Percentiles rank a stretch among this genome's conserved stretches.
phyloP scores from a whole-genome alignment of 176 grass and related monocot species.

The Thinopyrum elongatum region DNA sequence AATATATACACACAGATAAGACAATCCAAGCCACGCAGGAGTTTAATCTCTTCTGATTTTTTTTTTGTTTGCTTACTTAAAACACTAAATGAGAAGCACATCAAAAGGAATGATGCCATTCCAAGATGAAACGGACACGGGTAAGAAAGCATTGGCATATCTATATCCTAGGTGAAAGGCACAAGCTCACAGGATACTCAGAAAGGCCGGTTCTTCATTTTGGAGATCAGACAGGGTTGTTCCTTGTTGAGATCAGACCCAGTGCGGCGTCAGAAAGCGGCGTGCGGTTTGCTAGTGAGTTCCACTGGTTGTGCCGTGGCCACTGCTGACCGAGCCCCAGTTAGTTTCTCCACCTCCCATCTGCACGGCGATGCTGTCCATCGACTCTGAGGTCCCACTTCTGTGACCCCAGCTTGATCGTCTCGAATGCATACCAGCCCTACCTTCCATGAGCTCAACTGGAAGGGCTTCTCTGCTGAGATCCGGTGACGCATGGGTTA shows the following conservation, averaged over 20 bases:
- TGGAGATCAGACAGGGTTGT: not conserved
- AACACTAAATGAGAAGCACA: slow-evolving; percentile 21
- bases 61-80: slow-evolving; percentile 35
- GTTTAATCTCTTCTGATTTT: slow-evolving; percentile 16
- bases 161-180: slow-evolving; percentile 19
- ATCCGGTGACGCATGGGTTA: slow-evolving; percentile 60
- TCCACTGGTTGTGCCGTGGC: slow-evolving; percentile 43
- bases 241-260: not conserved
- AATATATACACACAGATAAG: slow-evolving; percentile 35
- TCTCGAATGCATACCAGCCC: slow-evolving; percentile 50
- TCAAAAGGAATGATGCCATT: slow-evolving; percentile 22
- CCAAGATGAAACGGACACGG: not conserved
- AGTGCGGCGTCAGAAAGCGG: not conserved
- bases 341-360: slow-evolving; percentile 45
- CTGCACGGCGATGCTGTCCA: slow-evolving; percentile 42
- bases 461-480: slow-evolving; percentile 56
- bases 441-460: slow-evolving; percentile 42
- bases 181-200: not conserved
- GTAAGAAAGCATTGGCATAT: slow-evolving; percentile 22
- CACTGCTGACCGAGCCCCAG: slow-evolving; percentile 44
- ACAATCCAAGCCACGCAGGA: slow-evolving; percentile 34
- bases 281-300: slow-evolving; percentile 13
- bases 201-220: slow-evolving; percentile 15
- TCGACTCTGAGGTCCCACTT: slow-evolving; percentile 53
- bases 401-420: slow-evolving; percentile 71